Conservation (phyloP, 305 asterid species). For the Solanum hybrid region DNA sequence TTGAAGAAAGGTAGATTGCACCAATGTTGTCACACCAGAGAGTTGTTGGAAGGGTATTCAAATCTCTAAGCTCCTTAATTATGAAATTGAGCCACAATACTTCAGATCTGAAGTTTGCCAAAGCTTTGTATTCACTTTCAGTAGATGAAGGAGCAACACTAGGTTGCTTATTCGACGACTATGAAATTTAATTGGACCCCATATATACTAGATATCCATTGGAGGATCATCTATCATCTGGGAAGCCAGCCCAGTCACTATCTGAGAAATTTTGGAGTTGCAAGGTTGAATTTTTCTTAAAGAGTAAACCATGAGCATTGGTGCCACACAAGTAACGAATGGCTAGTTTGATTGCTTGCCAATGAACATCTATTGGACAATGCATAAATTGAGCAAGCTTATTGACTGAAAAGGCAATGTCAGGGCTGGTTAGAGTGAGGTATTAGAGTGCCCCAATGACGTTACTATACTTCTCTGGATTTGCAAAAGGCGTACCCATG, state of each 20-base stretch:
- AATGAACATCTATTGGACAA: neutral
- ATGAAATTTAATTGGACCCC: no score
- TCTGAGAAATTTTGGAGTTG: neutral
- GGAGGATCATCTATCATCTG: no score
- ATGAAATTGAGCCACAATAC: no score
- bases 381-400: neutral
- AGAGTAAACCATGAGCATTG: neutral
- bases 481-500: neutral
- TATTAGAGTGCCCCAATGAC: neutral
- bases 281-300: neutral
- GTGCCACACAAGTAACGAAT: neutral
- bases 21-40: no score
- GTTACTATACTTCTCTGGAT: neutral
- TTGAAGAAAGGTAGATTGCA: no score
- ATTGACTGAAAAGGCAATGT: neutral
- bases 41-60: no score
- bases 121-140: no score
- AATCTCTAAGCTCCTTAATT: no score
- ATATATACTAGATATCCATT: no score
- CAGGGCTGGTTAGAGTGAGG: neutral
- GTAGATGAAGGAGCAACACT: no score
- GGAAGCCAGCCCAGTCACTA: neutral
- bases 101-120: no score
- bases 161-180: no score
- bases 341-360: neutral